Evolutionary conservation across 129 eudicot genomes (phyloP), one percentile per base, ranked within the genome.

Genomic region (Chrysanthemum seticuspe): DNA sequence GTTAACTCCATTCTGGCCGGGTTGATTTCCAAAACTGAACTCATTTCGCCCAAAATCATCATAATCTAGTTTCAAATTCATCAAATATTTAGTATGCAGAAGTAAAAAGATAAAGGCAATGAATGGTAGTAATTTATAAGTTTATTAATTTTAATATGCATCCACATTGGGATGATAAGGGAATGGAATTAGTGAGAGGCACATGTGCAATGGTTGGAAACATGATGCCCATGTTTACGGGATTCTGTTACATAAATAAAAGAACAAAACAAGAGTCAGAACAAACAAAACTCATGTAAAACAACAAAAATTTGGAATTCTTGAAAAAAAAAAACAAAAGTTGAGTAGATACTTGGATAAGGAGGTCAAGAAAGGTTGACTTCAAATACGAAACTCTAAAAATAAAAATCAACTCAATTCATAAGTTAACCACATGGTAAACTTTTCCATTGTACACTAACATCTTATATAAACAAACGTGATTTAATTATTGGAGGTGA

Each of bases 21-120:
- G 81, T 70, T 76, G 84, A 67, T 85, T 85, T 19, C 90, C 96
- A n/a, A 89, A 87, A 61, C 90, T 87, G 62, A 85, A 90, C 71
- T 83, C 93, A 2, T 90, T 87, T 21, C 91, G 84, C 2, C 94
- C 85, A 53, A 65, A 87, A 21, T 81, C 93, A 44, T 87, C 93
- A 76, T 90, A 90, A 65, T 90, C 96, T 90, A 34, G 73, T 13
- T 48, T 27, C 55, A 56, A 84, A 13, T 65, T 65, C 40, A 71
- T 9, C 36, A 14, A 53, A 10, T 1, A 52, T 48, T 25, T n/a
- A 53, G 19, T 6, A 31, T 6, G 65, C 10, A 45, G n/a, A 61
- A 11, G 57, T 40, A 47, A 36, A 61, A 58, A n/a, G 11, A 13
- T 36, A 48, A 72, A 19, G 67, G 44, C 21, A 81, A 36, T 66